These are phyloP conservation scores for Barnettozyma populi DNA, from an alignment of 805 yeast species.

Conservation along the genomic window DNA sequence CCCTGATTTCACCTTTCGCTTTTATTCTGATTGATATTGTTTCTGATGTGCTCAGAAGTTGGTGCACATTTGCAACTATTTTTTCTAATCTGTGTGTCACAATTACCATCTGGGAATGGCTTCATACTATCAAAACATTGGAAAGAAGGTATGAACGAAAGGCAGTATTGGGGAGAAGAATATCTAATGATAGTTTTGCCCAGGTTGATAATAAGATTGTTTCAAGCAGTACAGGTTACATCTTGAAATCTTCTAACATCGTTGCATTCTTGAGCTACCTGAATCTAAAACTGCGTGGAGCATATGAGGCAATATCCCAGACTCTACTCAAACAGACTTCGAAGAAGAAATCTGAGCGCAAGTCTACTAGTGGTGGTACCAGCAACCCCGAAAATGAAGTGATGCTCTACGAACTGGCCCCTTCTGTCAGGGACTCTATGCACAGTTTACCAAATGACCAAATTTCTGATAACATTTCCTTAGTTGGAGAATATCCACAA, in stretches of 20 bases:
- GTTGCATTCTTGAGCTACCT: constrained; percentile 10
- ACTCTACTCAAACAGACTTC: neutral
- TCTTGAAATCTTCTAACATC: constrained; percentile 18
- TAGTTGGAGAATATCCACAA: constrained; percentile 23
- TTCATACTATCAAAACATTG: constrained; percentile 45
- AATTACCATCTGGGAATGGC: constrained; percentile 64
- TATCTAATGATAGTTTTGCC: constrained; percentile 39
- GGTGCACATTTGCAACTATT: constrained; percentile 43
- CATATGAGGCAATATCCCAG: neutral
- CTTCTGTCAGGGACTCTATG: constrained; percentile 2
- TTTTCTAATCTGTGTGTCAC: constrained; percentile 45
- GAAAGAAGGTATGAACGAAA: constrained; percentile 46
- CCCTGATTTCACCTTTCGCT: constrained; percentile 33
- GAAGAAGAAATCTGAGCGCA: neutral
- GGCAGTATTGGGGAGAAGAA: constrained; percentile 60
- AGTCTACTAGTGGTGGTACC: neutral
- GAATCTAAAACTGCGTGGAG: constrained; percentile 7
- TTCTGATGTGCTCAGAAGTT: constrained; percentile 37
- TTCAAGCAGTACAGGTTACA: constrained; percentile 10
- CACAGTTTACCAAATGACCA: constrained; percentile 1
- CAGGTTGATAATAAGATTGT: constrained; percentile 6
- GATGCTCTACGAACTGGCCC: constrained; percentile 6
- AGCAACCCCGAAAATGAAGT: constrained; percentile 1
- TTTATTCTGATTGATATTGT: constrained; percentile 34
- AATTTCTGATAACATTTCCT: constrained; percentile 11